phyloP scores from a whole-genome alignment of 164 flowering plant genomes.

The Vitis labrusca region DNA sequence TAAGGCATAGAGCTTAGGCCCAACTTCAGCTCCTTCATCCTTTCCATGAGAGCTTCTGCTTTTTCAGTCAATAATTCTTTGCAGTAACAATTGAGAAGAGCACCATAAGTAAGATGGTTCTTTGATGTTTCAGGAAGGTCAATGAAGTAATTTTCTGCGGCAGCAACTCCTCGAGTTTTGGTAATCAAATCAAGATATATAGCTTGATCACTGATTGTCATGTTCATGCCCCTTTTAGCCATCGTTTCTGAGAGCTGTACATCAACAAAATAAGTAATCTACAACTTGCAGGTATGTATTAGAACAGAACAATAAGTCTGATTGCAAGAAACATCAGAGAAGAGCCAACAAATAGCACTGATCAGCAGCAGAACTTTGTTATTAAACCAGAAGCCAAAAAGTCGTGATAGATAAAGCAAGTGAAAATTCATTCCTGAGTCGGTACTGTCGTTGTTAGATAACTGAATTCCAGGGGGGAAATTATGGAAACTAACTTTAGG shows the following conservation, averaged over 20 bases:
- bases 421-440: too few relatives aligned
- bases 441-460: too few relatives aligned
- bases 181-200: slow-evolving; percentile 88
- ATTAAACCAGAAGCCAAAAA: too few relatives aligned
- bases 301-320: not conserved
- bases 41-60: slow-evolving; percentile 85
- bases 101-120: slow-evolving; percentile 70
- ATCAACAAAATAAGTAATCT: not conserved
- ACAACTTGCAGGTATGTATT: too few relatives aligned
- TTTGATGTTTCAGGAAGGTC: slow-evolving; percentile 82
- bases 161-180: slow-evolving; percentile 63
- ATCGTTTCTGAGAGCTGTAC: slow-evolving; percentile 77
- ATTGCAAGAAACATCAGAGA: too few relatives aligned
- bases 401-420: too few relatives aligned
- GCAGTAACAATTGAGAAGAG: slow-evolving; percentile 92
- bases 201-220: slow-evolving; percentile 88
- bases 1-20: slow-evolving; percentile 69
- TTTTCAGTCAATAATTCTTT: slow-evolving; percentile 77
- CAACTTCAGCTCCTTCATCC: slow-evolving; percentile 86
- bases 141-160: slow-evolving; percentile 78
- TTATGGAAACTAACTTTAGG: too few relatives aligned
- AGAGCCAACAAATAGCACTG: too few relatives aligned
- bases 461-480: too few relatives aligned
- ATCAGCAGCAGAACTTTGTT: too few relatives aligned
- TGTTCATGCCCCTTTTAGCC: slow-evolving; percentile 74